Conservation (phyloP, 176 grass and related monocot genomes). For the Tillandsia fasciculata region DNA sequence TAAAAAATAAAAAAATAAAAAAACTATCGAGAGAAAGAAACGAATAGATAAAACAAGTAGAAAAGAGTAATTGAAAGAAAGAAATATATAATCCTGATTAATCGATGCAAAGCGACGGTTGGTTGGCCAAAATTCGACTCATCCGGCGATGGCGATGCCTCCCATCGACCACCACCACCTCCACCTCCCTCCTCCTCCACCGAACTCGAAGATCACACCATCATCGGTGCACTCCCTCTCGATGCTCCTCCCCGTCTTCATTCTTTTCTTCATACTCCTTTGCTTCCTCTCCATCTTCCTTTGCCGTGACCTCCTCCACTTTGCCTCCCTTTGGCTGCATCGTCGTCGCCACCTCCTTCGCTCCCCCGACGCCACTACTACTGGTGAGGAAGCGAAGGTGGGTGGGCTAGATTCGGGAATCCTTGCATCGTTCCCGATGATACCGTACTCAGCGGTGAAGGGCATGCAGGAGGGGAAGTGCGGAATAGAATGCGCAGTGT, state of each 20-base stretch:
- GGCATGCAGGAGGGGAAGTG: neutral
- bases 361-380: slow-evolving; percentile 26
- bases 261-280: neutral
- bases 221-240: no score
- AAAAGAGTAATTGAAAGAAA: no score
- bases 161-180: neutral
- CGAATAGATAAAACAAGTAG: no score
- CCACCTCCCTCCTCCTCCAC: no score
- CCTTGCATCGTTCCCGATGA: slow-evolving; percentile 37
- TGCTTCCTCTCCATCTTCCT: slow-evolving; percentile 39
- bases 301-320: slow-evolving; percentile 22
- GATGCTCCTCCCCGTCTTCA: neutral
- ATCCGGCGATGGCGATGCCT: slow-evolving; percentile 18
- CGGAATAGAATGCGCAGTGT: slow-evolving; percentile 43
- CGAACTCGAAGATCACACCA: no score
- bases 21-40: neutral
- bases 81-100: no score
- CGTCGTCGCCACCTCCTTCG: slow-evolving; percentile 39
- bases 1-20: neutral
- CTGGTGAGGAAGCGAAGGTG: slow-evolving; percentile 7
- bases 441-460: slow-evolving; percentile 3
- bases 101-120: no score
- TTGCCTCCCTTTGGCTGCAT: slow-evolving; percentile 43
- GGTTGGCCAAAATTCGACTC: neutral
- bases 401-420: slow-evolving; percentile 34